These are phyloP conservation scores for Drechslera avenae DNA, from an alignment of 2,329 filamentous ascomycete genomes.

Conservation along the genomic window DNA sequence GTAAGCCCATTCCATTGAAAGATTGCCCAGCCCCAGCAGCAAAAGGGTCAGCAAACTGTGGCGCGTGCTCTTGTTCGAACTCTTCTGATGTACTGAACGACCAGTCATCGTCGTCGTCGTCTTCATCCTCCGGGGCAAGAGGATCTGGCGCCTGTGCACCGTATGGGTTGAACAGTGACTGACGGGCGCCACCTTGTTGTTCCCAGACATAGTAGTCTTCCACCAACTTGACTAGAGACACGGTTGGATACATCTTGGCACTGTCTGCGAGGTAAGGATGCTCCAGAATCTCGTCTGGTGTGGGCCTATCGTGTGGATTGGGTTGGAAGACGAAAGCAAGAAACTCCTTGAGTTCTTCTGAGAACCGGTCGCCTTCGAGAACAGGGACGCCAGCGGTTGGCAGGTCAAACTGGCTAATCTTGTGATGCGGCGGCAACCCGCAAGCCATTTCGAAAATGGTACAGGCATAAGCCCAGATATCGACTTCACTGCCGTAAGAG, in stretches of 20 bases:
- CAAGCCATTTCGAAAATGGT: conserved; percentile 82
- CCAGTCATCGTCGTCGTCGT: conserved; percentile 62
- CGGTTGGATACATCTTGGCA: conserved; percentile 65
- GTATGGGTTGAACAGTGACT: conserved; percentile 65
- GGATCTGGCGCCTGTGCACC: conserved; percentile 63
- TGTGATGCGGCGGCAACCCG: conserved; percentile 72
- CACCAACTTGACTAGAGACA: conserved; percentile 68
- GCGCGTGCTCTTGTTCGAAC: conserved; percentile 56
- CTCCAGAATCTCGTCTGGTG: conserved; percentile 70
- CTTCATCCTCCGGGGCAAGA: conserved; percentile 48
- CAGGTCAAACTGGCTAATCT: conserved; percentile 35
- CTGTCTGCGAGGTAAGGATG: conserved; percentile 73
- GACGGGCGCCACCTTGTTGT: conserved; percentile 71
- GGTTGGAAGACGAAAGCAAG: conserved; percentile 75
- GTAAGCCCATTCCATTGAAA: conserved; percentile 47
- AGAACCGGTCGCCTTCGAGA: conserved; percentile 74
- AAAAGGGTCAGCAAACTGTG: conserved; percentile 54
- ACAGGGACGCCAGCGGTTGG: conserved; percentile 63
- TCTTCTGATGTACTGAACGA: conserved; percentile 68
- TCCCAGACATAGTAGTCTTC: conserved; percentile 78
- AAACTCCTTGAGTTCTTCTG: conserved; percentile 69
- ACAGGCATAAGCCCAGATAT: conserved; percentile 86
- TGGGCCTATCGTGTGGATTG: conserved; percentile 69
- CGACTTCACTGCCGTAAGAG: conserved; percentile 59
- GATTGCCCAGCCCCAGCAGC: conserved; percentile 38